These are phyloP conservation scores for Pythium guiyangense DNA, from an alignment of 352 stramenopile species.

Conservation along the genomic window DNA sequence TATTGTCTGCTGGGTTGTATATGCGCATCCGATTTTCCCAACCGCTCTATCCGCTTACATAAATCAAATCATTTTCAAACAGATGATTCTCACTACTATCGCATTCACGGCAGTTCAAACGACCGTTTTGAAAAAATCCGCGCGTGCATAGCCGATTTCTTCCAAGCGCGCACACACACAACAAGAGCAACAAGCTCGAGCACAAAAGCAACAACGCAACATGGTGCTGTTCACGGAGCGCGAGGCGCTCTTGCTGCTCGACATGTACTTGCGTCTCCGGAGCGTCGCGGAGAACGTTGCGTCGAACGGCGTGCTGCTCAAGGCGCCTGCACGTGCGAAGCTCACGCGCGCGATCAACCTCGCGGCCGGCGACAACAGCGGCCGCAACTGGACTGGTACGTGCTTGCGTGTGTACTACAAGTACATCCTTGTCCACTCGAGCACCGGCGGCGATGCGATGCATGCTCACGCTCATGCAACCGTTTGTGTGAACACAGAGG, in stretches of 20 bases:
- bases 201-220: background rate
- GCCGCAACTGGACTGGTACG: slow-evolving; percentile 34
- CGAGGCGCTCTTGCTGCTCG: slow-evolving; percentile 44
- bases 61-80: too few species aligned
- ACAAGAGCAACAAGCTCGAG: background rate
- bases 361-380: slow-evolving; percentile 20
- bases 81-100: too few species aligned
- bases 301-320: slow-evolving; percentile 41
- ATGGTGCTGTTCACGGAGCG: slow-evolving; percentile 62
- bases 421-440: too few species aligned
- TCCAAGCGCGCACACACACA: background rate
- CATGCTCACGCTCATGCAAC: background rate
- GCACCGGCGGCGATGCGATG: background rate
- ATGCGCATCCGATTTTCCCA: too few species aligned
- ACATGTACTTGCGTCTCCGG: slow-evolving; percentile 39
- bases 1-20: too few species aligned
- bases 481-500: slow-evolving; percentile 18
- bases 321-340: slow-evolving; percentile 32
- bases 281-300: slow-evolving; percentile 39
- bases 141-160: too few species aligned
- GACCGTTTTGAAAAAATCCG: too few species aligned
- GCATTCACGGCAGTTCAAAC: too few species aligned
- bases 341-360: slow-evolving; percentile 43
- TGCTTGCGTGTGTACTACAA: too few species aligned
- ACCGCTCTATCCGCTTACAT: too few species aligned